Conservation (phyloP, 768 basidiomycete genomes). For the Leccinum rimulosum region DNA sequence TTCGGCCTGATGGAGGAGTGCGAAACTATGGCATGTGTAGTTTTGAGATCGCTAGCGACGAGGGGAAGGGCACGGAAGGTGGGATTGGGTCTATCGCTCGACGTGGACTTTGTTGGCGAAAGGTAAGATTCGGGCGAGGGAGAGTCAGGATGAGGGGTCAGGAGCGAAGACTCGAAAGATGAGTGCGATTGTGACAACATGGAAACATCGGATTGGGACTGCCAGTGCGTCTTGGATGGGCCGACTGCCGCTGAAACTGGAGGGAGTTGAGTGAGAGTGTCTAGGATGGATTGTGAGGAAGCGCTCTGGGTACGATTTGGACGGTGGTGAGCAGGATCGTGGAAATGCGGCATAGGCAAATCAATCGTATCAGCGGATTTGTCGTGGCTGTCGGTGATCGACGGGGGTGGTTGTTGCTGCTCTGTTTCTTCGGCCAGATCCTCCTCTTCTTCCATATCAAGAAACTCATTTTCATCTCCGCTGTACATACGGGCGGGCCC, state of each 20-base stretch:
- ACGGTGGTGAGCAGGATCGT: constrained; percentile 10
- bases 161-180: constrained; percentile 18
- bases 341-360: constrained; percentile 48
- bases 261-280: constrained; percentile 18
- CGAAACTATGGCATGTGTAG: constrained; percentile 67
- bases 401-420: constrained; percentile 7
- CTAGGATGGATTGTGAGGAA: constrained; percentile 11
- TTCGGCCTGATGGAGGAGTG: constrained; percentile 86
- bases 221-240: constrained; percentile 25
- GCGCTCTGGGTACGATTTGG: constrained; percentile 8
- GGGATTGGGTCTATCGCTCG: constrained; percentile 30
- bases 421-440: constrained; percentile 20
- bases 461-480: constrained; percentile 52
- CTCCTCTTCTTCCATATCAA: constrained; percentile 53
- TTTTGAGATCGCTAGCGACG: constrained; percentile 66
- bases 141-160: constrained; percentile 25
- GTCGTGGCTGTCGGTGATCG: constrained; percentile 14
- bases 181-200: constrained; percentile 23
- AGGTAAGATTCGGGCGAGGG: constrained; percentile 32
- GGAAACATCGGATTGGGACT: constrained; percentile 21
- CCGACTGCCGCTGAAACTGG: constrained; percentile 12
- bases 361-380: constrained; percentile 47
- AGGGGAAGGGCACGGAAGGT: constrained; percentile 74
- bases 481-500: constrained; percentile 8
- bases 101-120: constrained; percentile 22